Percentiles rank a stretch among this genome's conserved stretches.
phyloP scores from a whole-genome alignment of 371 early-diverging fungal genomes.

The Coemansia linderi region DNA sequence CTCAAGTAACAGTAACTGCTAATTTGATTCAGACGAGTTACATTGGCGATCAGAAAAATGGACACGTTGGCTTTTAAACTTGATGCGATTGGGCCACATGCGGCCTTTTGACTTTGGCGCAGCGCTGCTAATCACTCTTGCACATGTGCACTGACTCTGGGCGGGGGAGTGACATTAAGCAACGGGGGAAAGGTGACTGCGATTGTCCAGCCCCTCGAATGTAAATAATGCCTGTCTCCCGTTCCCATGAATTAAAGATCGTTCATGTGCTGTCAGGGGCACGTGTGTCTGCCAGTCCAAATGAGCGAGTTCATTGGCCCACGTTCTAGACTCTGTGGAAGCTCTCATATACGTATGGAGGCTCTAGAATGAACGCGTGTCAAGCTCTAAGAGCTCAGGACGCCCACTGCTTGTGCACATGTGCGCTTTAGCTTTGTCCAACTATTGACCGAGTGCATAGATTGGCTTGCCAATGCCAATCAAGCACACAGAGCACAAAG shows the following conservation, averaged over 20 bases:
- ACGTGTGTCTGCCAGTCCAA: background rate
- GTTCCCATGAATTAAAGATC: background rate
- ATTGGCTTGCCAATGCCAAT: background rate
- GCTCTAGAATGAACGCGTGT: background rate
- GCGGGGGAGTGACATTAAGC: background rate
- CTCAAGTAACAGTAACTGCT: background rate
- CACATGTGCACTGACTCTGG: slow-evolving; percentile 4
- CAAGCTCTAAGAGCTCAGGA: background rate
- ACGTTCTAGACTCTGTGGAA: background rate
- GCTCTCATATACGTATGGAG: background rate
- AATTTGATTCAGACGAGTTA: background rate
- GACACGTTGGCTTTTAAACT: background rate
- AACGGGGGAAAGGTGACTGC: background rate
- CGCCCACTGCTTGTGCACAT: background rate
- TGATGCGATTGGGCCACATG: background rate
- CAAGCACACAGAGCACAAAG: background rate
- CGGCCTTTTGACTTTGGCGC: background rate
- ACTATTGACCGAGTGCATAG: background rate
- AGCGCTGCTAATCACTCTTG: background rate
- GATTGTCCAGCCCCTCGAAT: slow-evolving; percentile 2
- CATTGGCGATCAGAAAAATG: background rate
- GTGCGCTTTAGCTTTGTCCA: background rate
- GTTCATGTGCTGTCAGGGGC: background rate
- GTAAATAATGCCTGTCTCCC: background rate
- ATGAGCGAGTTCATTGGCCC: background rate